These are phyloP conservation scores for Stephania japonica DNA, from an alignment of 164 flowering plant species.

Conservation along the genomic window DNA sequence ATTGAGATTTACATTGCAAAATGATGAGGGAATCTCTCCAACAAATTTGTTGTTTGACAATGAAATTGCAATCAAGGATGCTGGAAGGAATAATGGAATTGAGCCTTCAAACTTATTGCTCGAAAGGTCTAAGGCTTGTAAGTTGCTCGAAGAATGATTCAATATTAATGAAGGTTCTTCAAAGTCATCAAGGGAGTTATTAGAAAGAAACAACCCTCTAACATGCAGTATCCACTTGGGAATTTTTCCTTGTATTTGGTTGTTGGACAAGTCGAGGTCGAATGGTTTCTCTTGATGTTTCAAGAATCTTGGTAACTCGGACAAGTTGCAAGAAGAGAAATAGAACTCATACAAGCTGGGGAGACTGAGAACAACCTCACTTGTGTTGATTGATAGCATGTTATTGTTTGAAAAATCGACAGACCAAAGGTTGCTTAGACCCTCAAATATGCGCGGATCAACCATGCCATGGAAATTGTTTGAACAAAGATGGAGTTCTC, in stretches of 20 bases:
- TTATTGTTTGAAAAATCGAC: not conserved
- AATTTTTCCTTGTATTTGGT: not conserved
- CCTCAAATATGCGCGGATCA: not conserved
- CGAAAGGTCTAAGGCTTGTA: not conserved
- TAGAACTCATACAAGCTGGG: not conserved
- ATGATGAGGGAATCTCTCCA: conserved; percentile 28
- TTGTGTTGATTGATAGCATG: not conserved
- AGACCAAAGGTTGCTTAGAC: not conserved
- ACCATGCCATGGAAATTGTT: not conserved
- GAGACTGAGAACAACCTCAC: not conserved
- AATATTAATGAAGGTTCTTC: not conserved
- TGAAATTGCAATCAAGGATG: conserved; percentile 23
- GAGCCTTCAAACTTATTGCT: conserved; percentile 18
- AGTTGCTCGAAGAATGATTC: conserved; percentile 14
- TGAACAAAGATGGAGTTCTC: not conserved
- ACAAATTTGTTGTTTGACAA: conserved; percentile 21
- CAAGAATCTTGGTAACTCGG: not conserved
- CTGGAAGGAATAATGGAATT: conserved; percentile 25
- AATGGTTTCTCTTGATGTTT: not conserved
- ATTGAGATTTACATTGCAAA: conserved; percentile 36
- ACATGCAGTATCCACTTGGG: not conserved
- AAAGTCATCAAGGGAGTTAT: not conserved
- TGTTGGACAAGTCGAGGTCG: not conserved
- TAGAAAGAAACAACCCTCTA: conserved; percentile 14
- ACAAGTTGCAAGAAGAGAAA: not conserved